A percentile compares a stretch with the other conserved stretches of the same genome.
These are phyloP conservation scores for Seminavis robusta DNA, from an alignment of 108 stramenopile genomes.

Conservation along the genomic window DNA sequence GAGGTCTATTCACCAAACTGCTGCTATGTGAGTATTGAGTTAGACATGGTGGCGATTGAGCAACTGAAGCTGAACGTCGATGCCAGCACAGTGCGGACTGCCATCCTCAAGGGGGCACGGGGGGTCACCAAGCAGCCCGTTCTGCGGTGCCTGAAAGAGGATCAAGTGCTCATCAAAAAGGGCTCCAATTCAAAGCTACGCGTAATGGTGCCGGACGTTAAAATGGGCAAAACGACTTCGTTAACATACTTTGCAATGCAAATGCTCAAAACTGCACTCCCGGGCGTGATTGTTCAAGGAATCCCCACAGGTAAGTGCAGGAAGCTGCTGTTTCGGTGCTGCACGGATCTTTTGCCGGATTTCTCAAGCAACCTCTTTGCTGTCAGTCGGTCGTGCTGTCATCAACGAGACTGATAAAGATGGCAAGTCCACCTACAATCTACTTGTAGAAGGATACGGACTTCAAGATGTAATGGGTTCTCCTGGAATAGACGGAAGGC, in stretches of 20 bases:
- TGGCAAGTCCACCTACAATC: conserved; percentile 73
- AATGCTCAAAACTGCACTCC: conserved; percentile 86
- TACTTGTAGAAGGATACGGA: conserved; percentile 97
- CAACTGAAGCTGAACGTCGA: conserved; percentile 91
- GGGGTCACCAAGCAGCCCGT: conserved; percentile 74
- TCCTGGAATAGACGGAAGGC: conserved; percentile 83
- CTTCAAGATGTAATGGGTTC: conserved; percentile 94
- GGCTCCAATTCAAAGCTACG: conserved; percentile 75
- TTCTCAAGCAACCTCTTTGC: too few species aligned
- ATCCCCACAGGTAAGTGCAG: too few species aligned
- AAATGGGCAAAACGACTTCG: conserved; percentile 21
- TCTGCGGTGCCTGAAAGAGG: conserved; percentile 66
- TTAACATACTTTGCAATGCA: conserved; percentile 87
- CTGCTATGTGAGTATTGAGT: conserved; percentile 87
- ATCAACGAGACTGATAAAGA: conserved; percentile 91
- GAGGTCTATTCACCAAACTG: conserved; percentile 84
- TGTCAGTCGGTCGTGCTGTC: conserved; percentile 92
- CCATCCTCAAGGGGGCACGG: conserved; percentile 76
- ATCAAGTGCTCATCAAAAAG: conserved; percentile 66
- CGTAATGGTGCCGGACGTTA: conserved; percentile 75
- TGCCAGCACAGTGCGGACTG: conserved; percentile 62
- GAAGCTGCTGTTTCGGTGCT: too few species aligned
- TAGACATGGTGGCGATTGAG: conserved; percentile 90
- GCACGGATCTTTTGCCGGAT: too few species aligned
- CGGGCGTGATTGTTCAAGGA: conserved; percentile 94